These are phyloP conservation scores for Zizania palustris DNA, from an alignment of 202 grass and related monocot species.

Conservation along the genomic window DNA sequence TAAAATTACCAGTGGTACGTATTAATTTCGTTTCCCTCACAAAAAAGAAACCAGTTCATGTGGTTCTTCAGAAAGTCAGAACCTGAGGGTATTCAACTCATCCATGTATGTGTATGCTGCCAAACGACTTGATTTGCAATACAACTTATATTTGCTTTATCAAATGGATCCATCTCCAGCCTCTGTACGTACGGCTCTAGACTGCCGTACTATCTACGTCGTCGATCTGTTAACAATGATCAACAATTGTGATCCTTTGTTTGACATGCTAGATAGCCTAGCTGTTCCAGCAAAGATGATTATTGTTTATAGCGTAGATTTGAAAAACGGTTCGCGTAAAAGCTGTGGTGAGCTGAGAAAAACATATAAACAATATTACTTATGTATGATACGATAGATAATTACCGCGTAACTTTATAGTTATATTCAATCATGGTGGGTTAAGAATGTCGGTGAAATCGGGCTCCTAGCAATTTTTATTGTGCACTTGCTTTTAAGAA, in stretches of 20 bases:
- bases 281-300: background rate
- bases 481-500: too few species aligned
- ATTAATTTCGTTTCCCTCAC: too few species aligned
- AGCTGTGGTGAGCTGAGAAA: too few species aligned
- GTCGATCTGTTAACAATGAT: background rate
- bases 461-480: too few species aligned
- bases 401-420: too few species aligned
- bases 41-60: background rate
- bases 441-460: too few species aligned
- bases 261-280: background rate
- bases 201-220: background rate
- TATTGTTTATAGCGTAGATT: background rate
- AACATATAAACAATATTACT: too few species aligned
- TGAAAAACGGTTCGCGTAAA: too few species aligned
- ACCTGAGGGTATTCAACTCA: background rate
- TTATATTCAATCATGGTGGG: too few species aligned
- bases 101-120: background rate
- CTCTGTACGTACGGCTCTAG: background rate
- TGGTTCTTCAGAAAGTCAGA: background rate
- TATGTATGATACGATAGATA: too few species aligned
- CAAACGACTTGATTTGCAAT: constrained; percentile 1
- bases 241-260: background rate
- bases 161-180: background rate
- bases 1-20: constrained; percentile 3
- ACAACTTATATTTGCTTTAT: background rate